Base-by-base conservation (phyloP, 1,139 yeast genomes). In the Pichia sp. region DNA sequence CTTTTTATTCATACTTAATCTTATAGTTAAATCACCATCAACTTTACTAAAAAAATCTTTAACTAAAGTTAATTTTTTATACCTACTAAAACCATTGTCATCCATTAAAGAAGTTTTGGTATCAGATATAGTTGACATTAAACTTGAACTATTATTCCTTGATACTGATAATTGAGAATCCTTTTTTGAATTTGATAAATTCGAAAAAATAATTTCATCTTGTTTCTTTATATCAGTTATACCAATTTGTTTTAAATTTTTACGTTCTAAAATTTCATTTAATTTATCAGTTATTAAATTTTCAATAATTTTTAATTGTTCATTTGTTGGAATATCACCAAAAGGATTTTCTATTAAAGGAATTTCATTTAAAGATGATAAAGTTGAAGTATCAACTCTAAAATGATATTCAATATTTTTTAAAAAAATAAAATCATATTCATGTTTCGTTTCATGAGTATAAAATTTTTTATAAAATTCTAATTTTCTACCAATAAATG, bases 401-500 rank as follows among this genome's bases (percentile, higher is more conserved):
- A 63, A 51, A 46, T 44, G 50, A 42, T 55, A 54, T 34, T 51
- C 50, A 6, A 45, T 34, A 35, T 56, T 58, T 41, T 59, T 58
- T 36, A 61, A 38, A 7, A 53, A 45, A 28, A 56, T 56, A 40
- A 54, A 53, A 44, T 56, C 59, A 56, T 53, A 51, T 38, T 54
- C 58, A 39, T 53, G 56, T 5, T 48, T 48, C 2, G 58, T 48
- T 26, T 50, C 40, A 4, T 44, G 40, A n/a, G 45, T 40, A 43
- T 55, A 57, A 31, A 39, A 55, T 38, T 52, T 49, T 44, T 56
- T 53, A 42, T 57, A 57, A 10, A 43, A 42, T 26, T 61, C 61
- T 25, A 50, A 46, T 5, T 52, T 50, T 29, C 52, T 47, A 9
- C 65, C 67, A 31, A 65, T 53, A n/a, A 62, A 44, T 41, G 57